A percentile compares a stretch with the other conserved stretches of the same genome.
Evolutionary conservation across 1,284 basidiomycete species (phyloP).

Genomic region (Sanghuangporus weigelae): DNA sequence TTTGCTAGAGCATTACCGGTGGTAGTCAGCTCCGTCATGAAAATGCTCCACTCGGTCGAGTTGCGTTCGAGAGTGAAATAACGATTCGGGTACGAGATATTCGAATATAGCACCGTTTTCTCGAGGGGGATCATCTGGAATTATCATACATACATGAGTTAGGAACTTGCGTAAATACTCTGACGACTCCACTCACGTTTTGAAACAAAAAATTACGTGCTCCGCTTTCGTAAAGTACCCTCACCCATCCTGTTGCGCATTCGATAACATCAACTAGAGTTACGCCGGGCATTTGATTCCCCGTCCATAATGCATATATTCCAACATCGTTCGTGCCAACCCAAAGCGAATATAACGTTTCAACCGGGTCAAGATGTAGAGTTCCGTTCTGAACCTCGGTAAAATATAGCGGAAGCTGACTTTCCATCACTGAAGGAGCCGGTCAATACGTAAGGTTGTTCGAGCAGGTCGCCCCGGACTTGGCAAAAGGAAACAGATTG

Average conservation of each 20-base stretch:
- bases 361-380: conserved; percentile 26
- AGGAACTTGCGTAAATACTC: not conserved
- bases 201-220: conserved; percentile 45
- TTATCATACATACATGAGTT: not conserved
- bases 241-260: conserved; percentile 41
- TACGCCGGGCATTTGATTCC: conserved; percentile 30
- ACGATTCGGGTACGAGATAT: conserved; percentile 31
- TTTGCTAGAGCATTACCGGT: conserved; percentile 33
- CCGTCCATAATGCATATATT: conserved; percentile 33
- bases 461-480: conserved; percentile 40
- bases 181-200: conserved; percentile 31
- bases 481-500: conserved; percentile 37
- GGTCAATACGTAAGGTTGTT: conserved; percentile 35
- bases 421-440: conserved; percentile 34
- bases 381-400: conserved; percentile 26
- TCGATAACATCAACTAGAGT: conserved; percentile 36
- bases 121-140: conserved; percentile 32
- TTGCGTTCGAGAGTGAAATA: conserved; percentile 34
- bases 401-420: conserved; percentile 34
- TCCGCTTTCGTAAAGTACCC: conserved; percentile 34
- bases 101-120: conserved; percentile 29
- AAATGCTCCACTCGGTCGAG: conserved; percentile 35
- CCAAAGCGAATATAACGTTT: conserved; percentile 46
- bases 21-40: conserved; percentile 32
- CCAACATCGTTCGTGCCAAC: conserved; percentile 47